Conservation (phyloP, 306 rosid genomes). For the Acacia confusa region DNA sequence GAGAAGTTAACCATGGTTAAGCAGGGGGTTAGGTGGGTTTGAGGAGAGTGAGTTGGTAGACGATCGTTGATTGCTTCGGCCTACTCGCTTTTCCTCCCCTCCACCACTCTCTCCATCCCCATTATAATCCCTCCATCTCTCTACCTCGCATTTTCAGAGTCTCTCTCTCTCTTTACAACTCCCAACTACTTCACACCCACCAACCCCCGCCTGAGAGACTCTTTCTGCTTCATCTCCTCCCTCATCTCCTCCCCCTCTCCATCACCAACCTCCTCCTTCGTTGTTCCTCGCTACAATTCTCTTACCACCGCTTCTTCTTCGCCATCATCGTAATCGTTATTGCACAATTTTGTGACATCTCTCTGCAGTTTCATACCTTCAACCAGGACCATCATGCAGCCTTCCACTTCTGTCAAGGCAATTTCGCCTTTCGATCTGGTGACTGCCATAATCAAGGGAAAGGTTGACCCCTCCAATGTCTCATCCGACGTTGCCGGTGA, state of each 20-base stretch:
- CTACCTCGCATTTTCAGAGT: not conserved
- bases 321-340: not conserved
- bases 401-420: conserved; percentile 63
- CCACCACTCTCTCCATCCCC: not conserved
- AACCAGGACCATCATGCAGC: conserved; percentile 45
- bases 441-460: conserved; percentile 83
- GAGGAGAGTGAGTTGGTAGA: conserved; percentile 67
- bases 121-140: conserved; percentile 28
- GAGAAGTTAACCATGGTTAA: conserved; percentile 34
- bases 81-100: conserved; percentile 15
- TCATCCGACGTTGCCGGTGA: conserved; percentile 49
- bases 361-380: not conserved
- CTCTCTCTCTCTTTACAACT: conserved; percentile 16
- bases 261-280: not conserved
- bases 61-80: conserved; percentile 37
- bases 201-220: not conserved
- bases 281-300: not conserved
- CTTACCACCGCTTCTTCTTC: not conserved
- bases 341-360: not conserved
- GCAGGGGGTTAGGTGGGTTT: conserved; percentile 55
- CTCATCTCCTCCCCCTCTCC: not conserved
- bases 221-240: not conserved
- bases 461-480: conserved; percentile 68
- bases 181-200: conserved; percentile 41
- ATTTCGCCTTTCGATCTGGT: conserved; percentile 89